Evolutionary conservation across 768 basidiomycete genomes (phyloP), one percentile per base, ranked within the genome.

Genomic region (Tylopilus sp.): DNA sequence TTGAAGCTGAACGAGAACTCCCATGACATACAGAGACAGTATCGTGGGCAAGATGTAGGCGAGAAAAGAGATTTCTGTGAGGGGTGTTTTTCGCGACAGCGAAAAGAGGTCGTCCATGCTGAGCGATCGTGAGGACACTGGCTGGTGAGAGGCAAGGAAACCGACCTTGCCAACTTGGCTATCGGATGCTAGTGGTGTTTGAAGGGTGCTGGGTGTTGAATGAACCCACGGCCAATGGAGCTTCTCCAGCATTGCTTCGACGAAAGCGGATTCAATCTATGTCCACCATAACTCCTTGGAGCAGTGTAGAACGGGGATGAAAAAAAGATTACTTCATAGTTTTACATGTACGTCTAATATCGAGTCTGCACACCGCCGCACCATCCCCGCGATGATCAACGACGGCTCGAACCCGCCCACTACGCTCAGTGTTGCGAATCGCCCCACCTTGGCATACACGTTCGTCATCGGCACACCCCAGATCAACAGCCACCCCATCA

Each of bases 391-490:
- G 0, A 77, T n/a, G 1, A 38, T 45, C 18, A 58, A 30, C 22
- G 57, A 50, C 9, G 61, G 64, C 47, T 57, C 51, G 2, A 57
- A 15, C 2, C 51, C 52, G 10, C 58, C 57, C 1, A 53, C 51
- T 10, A 65, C 39, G 3, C 10, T 36, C 44, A 55, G 10, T 30
- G 50, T 30, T 0, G 33, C 46, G 26, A 58, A 55, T n/a, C 63
- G 47, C 17, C 63, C 63, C 7, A 21, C 42, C 17, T 28, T 52
- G 0, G 51, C 64, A 28, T 56, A 58, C 28, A 43, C 77, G 48
- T 83, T 77, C 18, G 77, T 66, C 44, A 79, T 53, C 3, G 78
- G 60, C 39, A 75, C 64, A 0, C 72, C 80, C 74, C 77, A 82
- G 0, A 69, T 62, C 9, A 77, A 8, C 4, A 79, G 40, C 81